phyloP scores from a whole-genome alignment of 2,329 filamentous ascomycete genomes.

The Talaromyces sp. region DNA sequence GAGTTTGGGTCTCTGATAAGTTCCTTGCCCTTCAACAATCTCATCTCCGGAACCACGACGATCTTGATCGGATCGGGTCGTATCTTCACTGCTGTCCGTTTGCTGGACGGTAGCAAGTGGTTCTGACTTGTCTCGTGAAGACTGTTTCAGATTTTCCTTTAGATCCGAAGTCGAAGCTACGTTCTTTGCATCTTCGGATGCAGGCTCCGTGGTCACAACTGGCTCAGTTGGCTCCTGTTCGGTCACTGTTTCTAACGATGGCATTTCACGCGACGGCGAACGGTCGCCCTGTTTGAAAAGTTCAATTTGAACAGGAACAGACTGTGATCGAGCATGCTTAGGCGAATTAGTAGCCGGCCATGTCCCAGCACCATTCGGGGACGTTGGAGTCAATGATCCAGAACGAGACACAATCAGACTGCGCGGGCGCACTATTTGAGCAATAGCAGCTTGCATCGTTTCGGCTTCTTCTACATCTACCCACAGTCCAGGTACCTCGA shows the following conservation, averaged over 20 bases:
- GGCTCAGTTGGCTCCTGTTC: slow-evolving; percentile 4
- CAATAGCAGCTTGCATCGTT: slow-evolving; percentile 36
- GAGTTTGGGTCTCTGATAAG: slow-evolving; percentile 29
- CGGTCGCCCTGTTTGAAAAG: not conserved
- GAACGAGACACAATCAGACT: slow-evolving; percentile 41
- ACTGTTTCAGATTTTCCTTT: not conserved
- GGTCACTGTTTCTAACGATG: slow-evolving; percentile 6
- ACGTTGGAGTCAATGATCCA: slow-evolving; percentile 26
- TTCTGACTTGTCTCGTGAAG: not conserved
- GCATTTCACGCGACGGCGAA: not conserved
- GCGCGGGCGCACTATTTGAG: slow-evolving; percentile 41
- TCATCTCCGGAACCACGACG: slow-evolving; percentile 18
- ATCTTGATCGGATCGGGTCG: not conserved
- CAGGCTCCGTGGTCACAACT: not conserved
- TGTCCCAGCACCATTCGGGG: slow-evolving; percentile 1
- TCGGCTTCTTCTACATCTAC: slow-evolving; percentile 57
- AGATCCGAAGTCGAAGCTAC: not conserved
- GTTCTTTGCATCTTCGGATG: not conserved
- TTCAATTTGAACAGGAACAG: slow-evolving; percentile 15
- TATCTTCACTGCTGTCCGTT: not conserved
- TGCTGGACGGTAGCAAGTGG: not conserved
- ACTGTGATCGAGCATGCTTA: slow-evolving; percentile 11
- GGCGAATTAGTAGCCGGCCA: slow-evolving; percentile 15
- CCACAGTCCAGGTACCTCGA: slow-evolving; percentile 48
- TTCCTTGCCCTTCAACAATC: slow-evolving; percentile 32